phyloP scores from a whole-genome alignment of 2,329 filamentous ascomycete species.

The Talaromyces sp. region DNA sequence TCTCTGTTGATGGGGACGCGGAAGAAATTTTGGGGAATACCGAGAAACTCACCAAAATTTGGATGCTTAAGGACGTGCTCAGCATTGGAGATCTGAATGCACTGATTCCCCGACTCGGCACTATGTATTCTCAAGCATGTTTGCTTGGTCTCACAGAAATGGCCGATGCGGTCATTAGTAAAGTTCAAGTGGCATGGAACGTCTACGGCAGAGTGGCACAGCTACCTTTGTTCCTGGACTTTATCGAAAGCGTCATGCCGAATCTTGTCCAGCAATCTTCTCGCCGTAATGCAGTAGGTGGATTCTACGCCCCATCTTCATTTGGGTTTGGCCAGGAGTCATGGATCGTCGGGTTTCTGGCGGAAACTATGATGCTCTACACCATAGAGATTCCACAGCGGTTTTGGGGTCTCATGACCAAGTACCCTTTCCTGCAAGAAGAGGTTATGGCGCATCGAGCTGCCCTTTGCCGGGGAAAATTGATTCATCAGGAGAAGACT shows the following conservation, averaged over 20 bases:
- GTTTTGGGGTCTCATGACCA: not conserved
- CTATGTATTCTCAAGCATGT: not conserved
- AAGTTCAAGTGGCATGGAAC: constrained; percentile 12
- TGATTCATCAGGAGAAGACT: not conserved
- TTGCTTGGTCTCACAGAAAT: not conserved
- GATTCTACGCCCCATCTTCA: not conserved
- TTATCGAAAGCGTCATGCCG: constrained; percentile 1
- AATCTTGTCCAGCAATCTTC: not conserved
- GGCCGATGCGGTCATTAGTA: not conserved
- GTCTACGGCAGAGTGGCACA: not conserved
- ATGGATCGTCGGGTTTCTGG: not conserved
- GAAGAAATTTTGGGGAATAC: constrained; percentile 2
- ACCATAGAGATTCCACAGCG: not conserved
- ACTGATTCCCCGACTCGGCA: not conserved
- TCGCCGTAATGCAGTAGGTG: too few relatives aligned
- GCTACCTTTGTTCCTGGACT: not conserved
- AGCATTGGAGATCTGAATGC: not conserved
- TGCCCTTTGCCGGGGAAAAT: not conserved
- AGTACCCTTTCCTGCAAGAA: not conserved
- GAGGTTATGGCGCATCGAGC: not conserved
- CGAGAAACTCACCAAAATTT: not conserved
- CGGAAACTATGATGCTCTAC: not conserved
- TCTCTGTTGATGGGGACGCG: not conserved
- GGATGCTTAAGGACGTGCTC: not conserved
- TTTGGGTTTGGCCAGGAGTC: not conserved